A percentile compares a stretch with the other conserved stretches of the same genome.
Evolutionary conservation across 1,139 yeast genomes (phyloP).

Genomic region (Kodamaea sp.): DNA sequence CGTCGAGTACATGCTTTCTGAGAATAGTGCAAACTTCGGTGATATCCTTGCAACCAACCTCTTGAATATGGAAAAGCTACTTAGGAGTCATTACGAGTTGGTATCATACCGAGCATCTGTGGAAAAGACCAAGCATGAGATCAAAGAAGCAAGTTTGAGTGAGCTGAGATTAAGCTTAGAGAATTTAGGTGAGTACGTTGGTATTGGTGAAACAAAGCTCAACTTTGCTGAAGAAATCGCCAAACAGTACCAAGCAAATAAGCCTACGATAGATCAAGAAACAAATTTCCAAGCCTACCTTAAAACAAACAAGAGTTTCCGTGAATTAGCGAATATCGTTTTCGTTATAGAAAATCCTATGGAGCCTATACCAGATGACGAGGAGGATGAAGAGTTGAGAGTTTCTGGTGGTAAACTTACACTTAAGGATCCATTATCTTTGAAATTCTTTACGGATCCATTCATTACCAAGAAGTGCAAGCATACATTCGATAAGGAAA

Average conservation of each 20-base stretch:
- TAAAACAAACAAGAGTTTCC: conserved; percentile 16
- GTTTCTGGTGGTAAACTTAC: conserved; percentile 70
- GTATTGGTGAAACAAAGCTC: too few species aligned
- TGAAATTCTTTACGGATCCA: conserved; percentile 52
- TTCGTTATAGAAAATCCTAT: conserved; percentile 40
- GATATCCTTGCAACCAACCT: conserved; percentile 3
- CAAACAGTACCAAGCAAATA: conserved; percentile 9
- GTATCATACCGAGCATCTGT: background rate
- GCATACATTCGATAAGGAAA: conserved; percentile 59
- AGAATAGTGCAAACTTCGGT: conserved; percentile 5
- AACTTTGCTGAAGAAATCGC: conserved; percentile 15
- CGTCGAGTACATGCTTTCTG: conserved; percentile 12
- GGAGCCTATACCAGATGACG: conserved; percentile 40
- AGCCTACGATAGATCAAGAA: too few species aligned
- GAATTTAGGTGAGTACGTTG: too few species aligned
- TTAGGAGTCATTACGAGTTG: conserved; percentile 4
- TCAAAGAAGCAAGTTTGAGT: background rate
- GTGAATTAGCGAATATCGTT: conserved; percentile 26
- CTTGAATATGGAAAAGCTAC: conserved; percentile 3
- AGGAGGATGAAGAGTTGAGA: conserved; percentile 56
- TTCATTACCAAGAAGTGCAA: conserved; percentile 53
- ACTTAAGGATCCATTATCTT: conserved; percentile 64
- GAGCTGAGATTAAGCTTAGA: conserved; percentile 3
- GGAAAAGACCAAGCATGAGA: background rate
- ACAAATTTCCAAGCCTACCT: conserved; percentile 5